Conservation (phyloP, 139 green algal species). For the Coelastrella sp. region DNA sequence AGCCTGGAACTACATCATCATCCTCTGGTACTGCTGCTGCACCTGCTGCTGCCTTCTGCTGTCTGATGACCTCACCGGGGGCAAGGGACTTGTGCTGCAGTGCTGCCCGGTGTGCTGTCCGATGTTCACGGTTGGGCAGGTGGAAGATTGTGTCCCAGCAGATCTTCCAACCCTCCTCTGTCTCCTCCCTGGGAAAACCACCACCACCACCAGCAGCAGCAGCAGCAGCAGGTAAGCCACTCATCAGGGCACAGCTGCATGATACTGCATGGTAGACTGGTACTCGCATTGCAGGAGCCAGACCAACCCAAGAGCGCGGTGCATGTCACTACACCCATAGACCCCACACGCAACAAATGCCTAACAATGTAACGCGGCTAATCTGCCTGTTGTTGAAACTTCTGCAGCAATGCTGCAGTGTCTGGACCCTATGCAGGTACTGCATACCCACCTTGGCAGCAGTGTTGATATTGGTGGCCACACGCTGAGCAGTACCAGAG, state of each 20-base stretch:
- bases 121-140: not conserved
- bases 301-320: too few species aligned
- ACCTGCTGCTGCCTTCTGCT: not conserved
- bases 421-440: not conserved
- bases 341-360: not conserved
- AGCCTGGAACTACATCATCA: not conserved
- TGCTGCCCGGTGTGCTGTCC: not conserved
- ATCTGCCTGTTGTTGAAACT: not conserved
- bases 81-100: not conserved
- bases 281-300: not conserved
- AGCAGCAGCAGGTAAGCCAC: not conserved
- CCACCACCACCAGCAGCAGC: not conserved
- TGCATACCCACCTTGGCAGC: not conserved
- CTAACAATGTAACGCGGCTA: not conserved
- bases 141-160: conserved; percentile 20
- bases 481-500: conserved; percentile 9
- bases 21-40: not conserved
- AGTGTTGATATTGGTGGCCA: conserved; percentile 28
- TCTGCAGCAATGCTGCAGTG: not conserved
- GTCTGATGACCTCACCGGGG: not conserved
- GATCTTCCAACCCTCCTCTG: conserved; percentile 39
- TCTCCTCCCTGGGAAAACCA: conserved; percentile 18
- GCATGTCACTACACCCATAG: not conserved
- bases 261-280: not conserved
- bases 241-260: not conserved